These are phyloP conservation scores for Hypoxylon perforatum DNA, from an alignment of 495 filamentous ascomycete genomes.

Conservation along the genomic window DNA sequence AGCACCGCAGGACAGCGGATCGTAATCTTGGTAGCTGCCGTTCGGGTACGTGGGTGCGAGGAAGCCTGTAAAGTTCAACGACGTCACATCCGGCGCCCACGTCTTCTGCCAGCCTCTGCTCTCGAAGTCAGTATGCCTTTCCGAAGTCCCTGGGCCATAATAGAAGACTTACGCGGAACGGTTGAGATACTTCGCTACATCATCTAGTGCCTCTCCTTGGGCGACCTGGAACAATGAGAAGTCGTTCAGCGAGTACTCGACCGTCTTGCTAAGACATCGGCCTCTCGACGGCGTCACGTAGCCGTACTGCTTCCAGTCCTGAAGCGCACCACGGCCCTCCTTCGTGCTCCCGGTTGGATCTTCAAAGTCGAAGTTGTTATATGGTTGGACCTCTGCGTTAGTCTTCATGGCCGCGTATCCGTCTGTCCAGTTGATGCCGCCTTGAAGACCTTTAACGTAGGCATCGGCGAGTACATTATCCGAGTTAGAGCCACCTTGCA, in stretches of 20 bases:
- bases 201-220: constrained; percentile 62
- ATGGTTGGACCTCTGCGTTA: constrained; percentile 75
- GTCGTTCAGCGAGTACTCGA: constrained; percentile 82
- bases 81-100: constrained; percentile 67
- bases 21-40: constrained; percentile 65
- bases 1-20: constrained; percentile 67
- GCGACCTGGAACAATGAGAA: constrained; percentile 70
- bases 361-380: no score
- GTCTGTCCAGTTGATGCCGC: constrained; percentile 71
- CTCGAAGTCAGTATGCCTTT: not conserved
- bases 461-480: constrained; percentile 76
- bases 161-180: constrained; percentile 56
- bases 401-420: constrained; percentile 76
- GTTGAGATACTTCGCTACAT: constrained; percentile 68
- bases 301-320: constrained; percentile 68
- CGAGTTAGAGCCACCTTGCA: constrained; percentile 80
- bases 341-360: no score
- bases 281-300: constrained; percentile 72
- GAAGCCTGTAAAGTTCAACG: constrained; percentile 69
- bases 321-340: constrained; percentile 72
- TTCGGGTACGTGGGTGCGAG: constrained; percentile 65
- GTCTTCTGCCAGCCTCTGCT: constrained; percentile 71
- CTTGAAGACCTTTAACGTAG: constrained; percentile 71
- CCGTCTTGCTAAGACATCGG: constrained; percentile 71
- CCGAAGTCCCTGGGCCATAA: no score